Conservation (phyloP, 73 alveolate genomes). For the Paramecium pentaurelia region DNA sequence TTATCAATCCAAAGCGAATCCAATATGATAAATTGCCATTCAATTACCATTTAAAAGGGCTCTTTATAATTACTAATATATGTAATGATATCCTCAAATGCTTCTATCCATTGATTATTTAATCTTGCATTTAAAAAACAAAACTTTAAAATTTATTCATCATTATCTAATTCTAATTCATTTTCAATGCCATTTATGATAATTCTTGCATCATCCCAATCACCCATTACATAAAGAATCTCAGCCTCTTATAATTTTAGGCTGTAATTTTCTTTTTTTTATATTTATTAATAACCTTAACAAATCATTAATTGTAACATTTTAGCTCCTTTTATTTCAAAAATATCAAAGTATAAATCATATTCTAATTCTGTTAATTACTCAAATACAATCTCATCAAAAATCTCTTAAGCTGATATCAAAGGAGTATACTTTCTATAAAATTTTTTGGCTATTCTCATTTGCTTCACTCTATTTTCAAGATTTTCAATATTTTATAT, state of each 20-base stretch:
- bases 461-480: too few relatives aligned
- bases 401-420: not conserved
- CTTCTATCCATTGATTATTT: not conserved
- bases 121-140: not conserved
- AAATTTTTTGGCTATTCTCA: not conserved
- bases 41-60: not conserved
- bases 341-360: not conserved
- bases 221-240: not conserved
- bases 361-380: not conserved
- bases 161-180: not conserved
- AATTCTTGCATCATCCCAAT: not conserved
- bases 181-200: not conserved
- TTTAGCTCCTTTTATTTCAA: not conserved
- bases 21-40: not conserved
- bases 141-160: not conserved
- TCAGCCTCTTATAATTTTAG: not conserved
- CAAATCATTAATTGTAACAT: not conserved
- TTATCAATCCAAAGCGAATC: not conserved
- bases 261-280: not conserved
- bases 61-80: not conserved
- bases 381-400: not conserved
- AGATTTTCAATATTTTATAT: too few relatives aligned
- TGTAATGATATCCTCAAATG: not conserved
- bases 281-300: not conserved
- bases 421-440: not conserved